A percentile compares a stretch with the other conserved stretches of the same genome.
Conservation (phyloP, 108 stramenopile species). For the Pseudonitzschia pungens region DNA sequence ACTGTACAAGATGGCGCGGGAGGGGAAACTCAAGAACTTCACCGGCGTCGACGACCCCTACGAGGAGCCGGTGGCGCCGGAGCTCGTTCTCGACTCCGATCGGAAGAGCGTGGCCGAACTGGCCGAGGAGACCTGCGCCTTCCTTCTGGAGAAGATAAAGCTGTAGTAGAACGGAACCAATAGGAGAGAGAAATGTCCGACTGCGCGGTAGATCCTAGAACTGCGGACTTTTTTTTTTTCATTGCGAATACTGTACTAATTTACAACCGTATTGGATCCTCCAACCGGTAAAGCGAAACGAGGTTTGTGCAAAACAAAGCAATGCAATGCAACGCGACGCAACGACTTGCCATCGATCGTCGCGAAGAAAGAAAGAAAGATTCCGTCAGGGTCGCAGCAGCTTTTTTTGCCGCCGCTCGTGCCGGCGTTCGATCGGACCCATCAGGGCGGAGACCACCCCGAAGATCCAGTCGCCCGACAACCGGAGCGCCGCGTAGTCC, state of each 20-base stretch:
- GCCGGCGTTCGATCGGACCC: constrained; percentile 22
- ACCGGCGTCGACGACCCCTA: constrained; percentile 92
- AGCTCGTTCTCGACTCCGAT: constrained; percentile 60
- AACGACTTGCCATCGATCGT: not conserved
- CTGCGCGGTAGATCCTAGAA: too few species aligned
- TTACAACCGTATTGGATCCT: too few species aligned
- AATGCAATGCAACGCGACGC: too few species aligned
- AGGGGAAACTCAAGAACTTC: constrained; percentile 88
- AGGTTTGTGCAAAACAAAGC: too few species aligned
- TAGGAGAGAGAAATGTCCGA: too few species aligned
- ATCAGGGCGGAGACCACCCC: constrained; percentile 61
- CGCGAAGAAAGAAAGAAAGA: too few species aligned
- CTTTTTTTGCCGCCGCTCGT: constrained; percentile 5
- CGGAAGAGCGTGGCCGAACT: constrained; percentile 38
- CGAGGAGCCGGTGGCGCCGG: constrained; percentile 77
- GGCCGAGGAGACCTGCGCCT: constrained; percentile 26
- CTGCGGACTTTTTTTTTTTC: too few species aligned
- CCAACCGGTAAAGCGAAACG: not conserved
- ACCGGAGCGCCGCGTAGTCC: constrained; percentile 70
- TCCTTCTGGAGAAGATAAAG: constrained; percentile 26
- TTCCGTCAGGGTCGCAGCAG: not conserved
- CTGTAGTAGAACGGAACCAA: constrained; percentile 14
- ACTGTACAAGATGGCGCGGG: constrained; percentile 77
- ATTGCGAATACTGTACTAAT: too few species aligned
- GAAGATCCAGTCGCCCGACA: constrained; percentile 81